phyloP scores from a whole-genome alignment of 1,284 basidiomycete species.

The Megacollybia platyphylla region DNA sequence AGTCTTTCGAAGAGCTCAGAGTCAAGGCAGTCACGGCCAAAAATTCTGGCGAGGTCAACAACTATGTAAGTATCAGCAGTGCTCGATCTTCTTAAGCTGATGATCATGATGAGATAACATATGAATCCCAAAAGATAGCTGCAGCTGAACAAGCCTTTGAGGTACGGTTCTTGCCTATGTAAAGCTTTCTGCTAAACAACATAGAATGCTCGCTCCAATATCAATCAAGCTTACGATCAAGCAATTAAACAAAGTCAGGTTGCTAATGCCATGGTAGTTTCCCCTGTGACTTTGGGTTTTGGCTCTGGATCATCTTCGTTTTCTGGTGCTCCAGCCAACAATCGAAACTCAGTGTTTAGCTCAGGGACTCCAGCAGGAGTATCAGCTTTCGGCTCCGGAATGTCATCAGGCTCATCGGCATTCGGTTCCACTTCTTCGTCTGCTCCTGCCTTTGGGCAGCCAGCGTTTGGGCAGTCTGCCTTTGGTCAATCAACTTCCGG shows the following conservation, averaged over 20 bases:
- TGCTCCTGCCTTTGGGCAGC: constrained; percentile 8
- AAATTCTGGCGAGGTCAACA: constrained; percentile 39
- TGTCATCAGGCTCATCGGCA: background rate
- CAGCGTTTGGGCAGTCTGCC: constrained; percentile 5
- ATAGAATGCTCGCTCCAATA: constrained; percentile 35
- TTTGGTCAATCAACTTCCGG: constrained; percentile 17
- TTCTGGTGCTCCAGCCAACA: no score
- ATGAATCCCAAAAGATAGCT: constrained; percentile 37
- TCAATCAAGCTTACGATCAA: constrained; percentile 35
- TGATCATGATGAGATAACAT: constrained; percentile 27
- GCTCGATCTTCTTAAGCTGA: constrained; percentile 8
- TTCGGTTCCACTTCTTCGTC: constrained; percentile 1
- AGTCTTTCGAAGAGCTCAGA: constrained; percentile 74
- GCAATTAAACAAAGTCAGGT: constrained; percentile 27
- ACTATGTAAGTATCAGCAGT: constrained; percentile 47
- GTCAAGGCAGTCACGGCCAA: constrained; percentile 52
- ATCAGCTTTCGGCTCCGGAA: constrained; percentile 4
- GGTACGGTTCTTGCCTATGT: constrained; percentile 11
- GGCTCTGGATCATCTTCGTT: background rate
- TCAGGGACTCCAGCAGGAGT: background rate
- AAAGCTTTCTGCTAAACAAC: background rate
- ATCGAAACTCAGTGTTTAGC: no score
- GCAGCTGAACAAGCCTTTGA: constrained; percentile 21
- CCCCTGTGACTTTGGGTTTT: constrained; percentile 5
- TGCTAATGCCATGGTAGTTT: constrained; percentile 7